These are phyloP conservation scores for Candida succiphila DNA, from an alignment of 805 yeast species.

Conservation along the genomic window DNA sequence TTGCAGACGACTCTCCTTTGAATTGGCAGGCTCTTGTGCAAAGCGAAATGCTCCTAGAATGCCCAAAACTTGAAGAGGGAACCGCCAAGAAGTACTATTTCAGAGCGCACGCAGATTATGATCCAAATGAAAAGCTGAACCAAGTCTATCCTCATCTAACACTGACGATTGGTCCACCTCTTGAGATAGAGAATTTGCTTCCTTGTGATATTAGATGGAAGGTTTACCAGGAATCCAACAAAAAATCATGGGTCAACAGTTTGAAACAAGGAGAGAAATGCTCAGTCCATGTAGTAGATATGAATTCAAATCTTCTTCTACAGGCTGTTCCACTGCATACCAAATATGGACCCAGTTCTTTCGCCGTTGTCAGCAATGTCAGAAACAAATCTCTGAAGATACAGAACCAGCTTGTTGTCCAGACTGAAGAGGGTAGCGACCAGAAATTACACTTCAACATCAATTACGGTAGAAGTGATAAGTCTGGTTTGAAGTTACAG, in stretches of 20 bases:
- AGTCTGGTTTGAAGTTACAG: constrained; percentile 52
- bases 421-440: constrained; percentile 41
- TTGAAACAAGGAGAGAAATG: constrained; percentile 58
- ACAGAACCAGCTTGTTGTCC: constrained; percentile 43
- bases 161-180: constrained; percentile 71
- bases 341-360: constrained; percentile 57
- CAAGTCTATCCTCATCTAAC: constrained; percentile 78
- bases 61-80: constrained; percentile 32
- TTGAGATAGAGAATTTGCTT: constrained; percentile 72
- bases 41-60: constrained; percentile 46
- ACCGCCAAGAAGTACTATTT: constrained; percentile 37
- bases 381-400: constrained; percentile 40
- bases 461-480: constrained; percentile 45
- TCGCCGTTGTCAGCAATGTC: constrained; percentile 63
- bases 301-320: constrained; percentile 59
- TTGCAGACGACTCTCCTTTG: constrained; percentile 14
- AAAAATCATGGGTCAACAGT: constrained; percentile 54
- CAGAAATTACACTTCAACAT: constrained; percentile 56
- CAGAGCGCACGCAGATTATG: constrained; percentile 61
- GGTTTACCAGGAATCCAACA: constrained; percentile 65
- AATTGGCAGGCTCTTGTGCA: constrained; percentile 55
- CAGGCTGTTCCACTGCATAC: constrained; percentile 57
- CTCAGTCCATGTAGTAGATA: constrained; percentile 71
- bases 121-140: constrained; percentile 59
- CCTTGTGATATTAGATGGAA: constrained; percentile 75